Percentiles rank a stretch among this genome's conserved stretches.
phyloP scores from a whole-genome alignment of 1,284 basidiomycete genomes.

The Ceratobasidium sp. region DNA sequence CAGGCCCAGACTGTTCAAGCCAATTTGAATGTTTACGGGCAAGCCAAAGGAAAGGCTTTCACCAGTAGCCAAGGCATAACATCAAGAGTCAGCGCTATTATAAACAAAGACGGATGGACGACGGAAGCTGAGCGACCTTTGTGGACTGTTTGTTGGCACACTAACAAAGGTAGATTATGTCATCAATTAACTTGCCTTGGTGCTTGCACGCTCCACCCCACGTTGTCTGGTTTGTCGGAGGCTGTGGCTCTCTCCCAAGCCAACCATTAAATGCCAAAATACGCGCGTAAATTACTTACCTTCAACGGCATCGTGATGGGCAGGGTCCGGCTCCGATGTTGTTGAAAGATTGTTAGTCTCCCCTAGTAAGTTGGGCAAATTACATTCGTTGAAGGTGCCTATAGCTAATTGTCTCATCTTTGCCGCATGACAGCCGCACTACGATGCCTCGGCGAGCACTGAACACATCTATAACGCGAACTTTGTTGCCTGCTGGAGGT shows the following conservation, averaged over 20 bases:
- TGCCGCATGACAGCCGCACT: too few species aligned
- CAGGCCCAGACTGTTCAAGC: constrained; percentile 5
- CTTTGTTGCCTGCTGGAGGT: not conserved
- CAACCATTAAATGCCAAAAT: too few species aligned
- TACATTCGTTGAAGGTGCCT: too few species aligned
- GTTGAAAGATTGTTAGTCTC: too few species aligned
- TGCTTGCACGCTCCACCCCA: constrained; percentile 11
- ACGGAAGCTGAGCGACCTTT: not conserved
- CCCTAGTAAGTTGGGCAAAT: too few species aligned
- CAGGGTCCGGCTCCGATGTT: too few species aligned
- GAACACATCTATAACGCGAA: not conserved
- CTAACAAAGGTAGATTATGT: constrained; percentile 29
- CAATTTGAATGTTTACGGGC: constrained; percentile 33
- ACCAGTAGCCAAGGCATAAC: not conserved
- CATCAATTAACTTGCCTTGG: not conserved
- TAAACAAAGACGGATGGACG: constrained; percentile 27
- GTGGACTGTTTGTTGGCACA: constrained; percentile 13
- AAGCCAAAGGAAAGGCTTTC: constrained; percentile 3
- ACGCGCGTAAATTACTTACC: too few species aligned
- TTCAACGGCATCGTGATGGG: too few species aligned
- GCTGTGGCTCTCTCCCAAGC: too few species aligned
- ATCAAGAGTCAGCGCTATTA: not conserved
- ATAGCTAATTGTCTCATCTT: not conserved
- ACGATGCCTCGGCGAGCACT: not conserved
- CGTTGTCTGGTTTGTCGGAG: too few species aligned